A percentile compares a stretch with the other conserved stretches of the same genome.
Evolutionary conservation across 208 protist genomes (phyloP).

Genomic region (Crithidia sp.): DNA sequence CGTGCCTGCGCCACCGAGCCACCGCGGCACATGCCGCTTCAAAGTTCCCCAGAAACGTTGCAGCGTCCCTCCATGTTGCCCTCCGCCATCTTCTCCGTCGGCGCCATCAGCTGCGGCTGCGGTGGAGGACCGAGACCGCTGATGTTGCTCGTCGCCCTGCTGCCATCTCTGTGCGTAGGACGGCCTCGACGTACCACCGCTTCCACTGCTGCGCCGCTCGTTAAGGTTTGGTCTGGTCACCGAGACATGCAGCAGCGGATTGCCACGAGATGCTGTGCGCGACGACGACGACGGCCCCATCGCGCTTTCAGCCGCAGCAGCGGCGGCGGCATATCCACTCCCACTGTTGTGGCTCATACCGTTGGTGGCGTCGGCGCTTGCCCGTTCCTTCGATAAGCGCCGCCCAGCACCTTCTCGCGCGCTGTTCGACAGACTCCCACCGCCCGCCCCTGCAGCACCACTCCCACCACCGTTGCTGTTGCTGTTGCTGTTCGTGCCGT

Average conservation of each 20-base stretch:
- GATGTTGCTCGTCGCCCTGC: neutral
- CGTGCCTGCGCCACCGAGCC: neutral
- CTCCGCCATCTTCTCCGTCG: neutral
- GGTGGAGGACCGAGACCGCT: neutral
- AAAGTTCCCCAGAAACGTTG: too few species aligned
- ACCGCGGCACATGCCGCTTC: neutral
- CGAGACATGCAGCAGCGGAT: neutral
- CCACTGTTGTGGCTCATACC: too few species aligned
- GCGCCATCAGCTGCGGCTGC: neutral
- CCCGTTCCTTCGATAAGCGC: neutral
- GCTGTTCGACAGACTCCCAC: too few species aligned
- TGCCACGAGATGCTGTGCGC: neutral
- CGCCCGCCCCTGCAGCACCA: too few species aligned
- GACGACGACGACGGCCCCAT: neutral
- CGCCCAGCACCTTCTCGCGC: neutral
- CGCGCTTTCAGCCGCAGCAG: neutral
- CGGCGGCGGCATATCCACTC: too few species aligned
- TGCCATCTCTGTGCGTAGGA: constrained; percentile 11
- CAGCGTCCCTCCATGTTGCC: too few species aligned
- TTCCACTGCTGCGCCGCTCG: neutral
- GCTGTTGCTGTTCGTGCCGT: neutral
- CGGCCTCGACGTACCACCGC: neutral
- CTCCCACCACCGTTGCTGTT: too few species aligned
- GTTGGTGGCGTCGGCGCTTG: too few species aligned
- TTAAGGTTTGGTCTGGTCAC: neutral